A percentile compares a stretch with the other conserved stretches of the same genome.
Conservation (phyloP, 2,329 filamentous ascomycete genomes). For the Didymella pinodella region DNA sequence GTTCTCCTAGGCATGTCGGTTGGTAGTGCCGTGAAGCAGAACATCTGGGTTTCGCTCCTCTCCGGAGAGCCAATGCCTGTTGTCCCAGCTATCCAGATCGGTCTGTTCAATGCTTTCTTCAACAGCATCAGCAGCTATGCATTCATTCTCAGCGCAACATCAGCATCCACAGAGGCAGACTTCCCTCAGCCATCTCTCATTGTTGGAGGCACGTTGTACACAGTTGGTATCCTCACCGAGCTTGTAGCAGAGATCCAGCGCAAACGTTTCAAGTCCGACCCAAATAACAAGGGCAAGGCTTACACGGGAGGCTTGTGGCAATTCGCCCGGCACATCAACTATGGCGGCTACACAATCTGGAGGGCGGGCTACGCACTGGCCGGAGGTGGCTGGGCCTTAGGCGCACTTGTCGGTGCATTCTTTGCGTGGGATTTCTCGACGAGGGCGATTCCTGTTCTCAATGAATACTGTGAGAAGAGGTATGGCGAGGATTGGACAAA, state of each 20-base stretch:
- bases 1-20: constrained; percentile 63
- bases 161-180: constrained; percentile 50
- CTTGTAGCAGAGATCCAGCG: constrained; percentile 66
- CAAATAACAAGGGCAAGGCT: constrained; percentile 61
- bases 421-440: constrained; percentile 57
- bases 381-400: constrained; percentile 58
- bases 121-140: constrained; percentile 66
- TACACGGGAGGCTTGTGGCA: constrained; percentile 61
- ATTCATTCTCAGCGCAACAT: constrained; percentile 60
- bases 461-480: constrained; percentile 57
- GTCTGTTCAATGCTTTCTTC: constrained; percentile 61
- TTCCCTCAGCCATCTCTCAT: constrained; percentile 56
- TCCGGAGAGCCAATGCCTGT: constrained; percentile 61
- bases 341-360: constrained; percentile 63
- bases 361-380: constrained; percentile 59
- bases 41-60: constrained; percentile 60
- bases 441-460: constrained; percentile 57
- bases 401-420: constrained; percentile 51
- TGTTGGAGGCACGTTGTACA: constrained; percentile 60
- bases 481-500: constrained; percentile 53
- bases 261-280: constrained; percentile 59
- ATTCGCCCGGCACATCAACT: constrained; percentile 63
- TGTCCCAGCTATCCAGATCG: constrained; percentile 54
- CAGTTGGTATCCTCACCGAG: constrained; percentile 63
- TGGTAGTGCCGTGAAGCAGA: constrained; percentile 64